Evolutionary conservation across 1,284 basidiomycete genomes (phyloP), one percentile per base, ranked within the genome.

Genomic region (Irpex lacteus): DNA sequence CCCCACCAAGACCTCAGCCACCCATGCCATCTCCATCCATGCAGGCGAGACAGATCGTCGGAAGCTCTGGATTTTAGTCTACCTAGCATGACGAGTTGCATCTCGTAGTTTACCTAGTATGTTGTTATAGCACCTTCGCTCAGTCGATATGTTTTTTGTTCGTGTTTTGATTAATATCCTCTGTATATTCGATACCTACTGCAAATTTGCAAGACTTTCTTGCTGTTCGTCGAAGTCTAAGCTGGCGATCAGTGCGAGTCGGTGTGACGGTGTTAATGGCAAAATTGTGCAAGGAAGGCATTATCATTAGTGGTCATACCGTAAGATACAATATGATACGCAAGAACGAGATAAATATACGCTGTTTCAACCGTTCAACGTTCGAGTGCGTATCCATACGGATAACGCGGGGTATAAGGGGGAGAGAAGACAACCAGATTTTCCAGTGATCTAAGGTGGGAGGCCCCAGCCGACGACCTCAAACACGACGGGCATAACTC

Each of bases 381-480:
- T 26, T 26, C 26, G 26, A 26, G 26, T 26, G 26, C 26, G 26
- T 26, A 26, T 26, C 26, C 26, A 26, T 26, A 26, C 26, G 26
- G 26, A 26, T 26, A 26, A 3, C 26, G 26, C 26, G 26, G 26
- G 26, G 26, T 26, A 26, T 26, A 26, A 26, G 26, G 2, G 4
- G 26, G 26, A 26, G 26, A 26, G 26, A 26, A 26, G 3, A 26
- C 26, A 3, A 26, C 26, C 26, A 26, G 26, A 26, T 26, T 26
- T 26, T 26, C 26, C 34, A 26, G 38, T 32, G 44, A 13, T 50
- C 47, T 53, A 57, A 32, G 26, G 54, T 38, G 68, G 63, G 50
- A 89, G 79, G 21, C 90, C 90, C 86, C 85, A 90, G 0, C 86
- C 92, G 3, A 92, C 69, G 5, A 85, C 61, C 70, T 89, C 86